Evolutionary conservation across 73 alveolate genomes (phyloP).

Genomic region (Tetrahymena elliotti): DNA sequence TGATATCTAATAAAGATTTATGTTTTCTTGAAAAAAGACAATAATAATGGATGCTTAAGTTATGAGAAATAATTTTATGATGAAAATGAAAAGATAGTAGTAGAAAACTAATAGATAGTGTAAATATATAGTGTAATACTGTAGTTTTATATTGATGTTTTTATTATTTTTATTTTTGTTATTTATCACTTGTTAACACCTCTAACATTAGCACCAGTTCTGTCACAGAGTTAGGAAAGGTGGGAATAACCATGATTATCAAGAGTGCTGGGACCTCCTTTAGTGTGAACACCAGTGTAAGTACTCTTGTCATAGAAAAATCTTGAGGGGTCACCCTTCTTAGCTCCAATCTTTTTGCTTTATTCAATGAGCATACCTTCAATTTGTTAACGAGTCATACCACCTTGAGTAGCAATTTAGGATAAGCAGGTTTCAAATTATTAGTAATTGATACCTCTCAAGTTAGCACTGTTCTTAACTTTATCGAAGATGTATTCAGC

Average conservation of each 20-base stretch:
- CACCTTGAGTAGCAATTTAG: background rate
- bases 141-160: background rate
- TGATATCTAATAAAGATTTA: no score
- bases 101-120: background rate
- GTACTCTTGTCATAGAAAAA: conserved; percentile 65
- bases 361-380: background rate
- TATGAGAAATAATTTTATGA: no score
- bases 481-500: background rate
- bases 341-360: conserved; percentile 38
- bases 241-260: conserved; percentile 17
- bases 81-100: background rate
- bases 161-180: background rate
- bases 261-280: conserved; percentile 90
- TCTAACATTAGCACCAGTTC: background rate
- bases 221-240: background rate
- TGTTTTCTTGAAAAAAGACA: no score
- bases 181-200: background rate
- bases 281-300: conserved; percentile 90
- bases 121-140: background rate
- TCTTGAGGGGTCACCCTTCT: conserved; percentile 60
- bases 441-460: background rate
- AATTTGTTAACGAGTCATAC: background rate
- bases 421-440: background rate
- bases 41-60: no score
- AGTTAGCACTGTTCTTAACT: background rate